These are phyloP conservation scores for Talaromyces thailandensis DNA, from an alignment of 495 filamentous ascomycete genomes.

Conservation along the genomic window DNA sequence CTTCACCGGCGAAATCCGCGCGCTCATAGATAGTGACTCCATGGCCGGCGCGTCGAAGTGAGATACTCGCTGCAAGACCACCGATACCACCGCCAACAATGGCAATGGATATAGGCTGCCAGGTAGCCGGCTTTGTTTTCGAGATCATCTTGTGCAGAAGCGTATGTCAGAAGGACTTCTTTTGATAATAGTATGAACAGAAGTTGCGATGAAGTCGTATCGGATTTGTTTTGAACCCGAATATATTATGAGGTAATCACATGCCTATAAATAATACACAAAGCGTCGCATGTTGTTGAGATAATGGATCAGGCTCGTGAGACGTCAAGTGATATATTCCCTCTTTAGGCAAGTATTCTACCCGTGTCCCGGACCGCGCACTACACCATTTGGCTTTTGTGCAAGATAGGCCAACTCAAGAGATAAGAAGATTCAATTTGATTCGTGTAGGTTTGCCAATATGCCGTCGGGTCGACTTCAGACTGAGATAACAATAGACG, in stretches of 20 bases:
- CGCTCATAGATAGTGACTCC: conserved; percentile 42
- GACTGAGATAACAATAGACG: not conserved
- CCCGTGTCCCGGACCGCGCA: conserved; percentile 2
- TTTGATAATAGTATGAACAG: not conserved
- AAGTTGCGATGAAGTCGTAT: not conserved
- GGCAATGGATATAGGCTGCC: conserved; percentile 36
- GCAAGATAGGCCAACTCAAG: not conserved
- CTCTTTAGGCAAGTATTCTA: conserved; percentile 1
- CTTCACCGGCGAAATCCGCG: conserved; percentile 32
- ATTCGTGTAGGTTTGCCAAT: not conserved
- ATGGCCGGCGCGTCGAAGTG: conserved; percentile 56
- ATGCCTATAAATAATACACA: not conserved
- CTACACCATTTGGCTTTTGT: not conserved
- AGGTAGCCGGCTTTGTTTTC: conserved; percentile 7
- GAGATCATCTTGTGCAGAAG: not conserved
- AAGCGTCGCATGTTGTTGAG: not conserved
- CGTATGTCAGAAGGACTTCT: too few relatives aligned
- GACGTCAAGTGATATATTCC: not conserved
- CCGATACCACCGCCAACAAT: conserved; percentile 62
- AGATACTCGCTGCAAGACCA: conserved; percentile 57
- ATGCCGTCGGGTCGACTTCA: not conserved
- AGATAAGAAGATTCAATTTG: not conserved
- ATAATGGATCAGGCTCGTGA: not conserved
- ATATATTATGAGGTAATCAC: not conserved
- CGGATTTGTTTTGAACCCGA: not conserved